These are phyloP conservation scores for Craspedostauros australis DNA, from an alignment of 108 stramenopile genomes.

Conservation along the genomic window DNA sequence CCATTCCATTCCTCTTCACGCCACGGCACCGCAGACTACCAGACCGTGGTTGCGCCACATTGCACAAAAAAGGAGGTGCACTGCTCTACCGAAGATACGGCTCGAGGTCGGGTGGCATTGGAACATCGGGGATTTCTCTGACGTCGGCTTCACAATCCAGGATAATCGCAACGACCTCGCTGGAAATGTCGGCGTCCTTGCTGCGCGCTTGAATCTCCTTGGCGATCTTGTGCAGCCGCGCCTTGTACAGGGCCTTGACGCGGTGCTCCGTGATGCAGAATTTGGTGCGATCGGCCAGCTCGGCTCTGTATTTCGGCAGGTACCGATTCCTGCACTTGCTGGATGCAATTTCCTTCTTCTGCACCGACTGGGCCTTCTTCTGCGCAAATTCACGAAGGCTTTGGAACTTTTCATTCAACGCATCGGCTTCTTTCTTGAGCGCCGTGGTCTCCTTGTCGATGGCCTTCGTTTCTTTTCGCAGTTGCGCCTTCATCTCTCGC, in stretches of 20 bases:
- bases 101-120: not conserved
- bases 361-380: conserved; percentile 1
- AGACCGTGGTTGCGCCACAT: not conserved
- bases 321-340: conserved; percentile 13
- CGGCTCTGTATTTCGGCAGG: conserved; percentile 7
- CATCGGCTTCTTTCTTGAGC: no score
- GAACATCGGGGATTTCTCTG: not conserved
- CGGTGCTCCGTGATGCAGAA: conserved; percentile 3
- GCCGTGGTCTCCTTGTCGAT: no score
- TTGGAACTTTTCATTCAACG: no score
- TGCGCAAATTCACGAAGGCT: conserved; percentile 5
- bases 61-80: not conserved
- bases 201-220: not conserved
- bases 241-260: conserved; percentile 2
- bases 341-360: conserved; percentile 7
- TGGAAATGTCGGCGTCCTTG: not conserved
- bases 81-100: not conserved
- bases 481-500: not conserved
- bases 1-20: no score
- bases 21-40: no score
- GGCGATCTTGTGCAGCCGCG: not conserved
- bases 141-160: not conserved
- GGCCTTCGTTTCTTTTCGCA: conserved; percentile 8
- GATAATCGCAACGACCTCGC: conserved; percentile 1
- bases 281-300: not conserved